Percentiles rank a stretch among this genome's conserved stretches.
Evolutionary conservation across 768 basidiomycete species (phyloP).

Genomic region (Basidioascus undulatus): DNA sequence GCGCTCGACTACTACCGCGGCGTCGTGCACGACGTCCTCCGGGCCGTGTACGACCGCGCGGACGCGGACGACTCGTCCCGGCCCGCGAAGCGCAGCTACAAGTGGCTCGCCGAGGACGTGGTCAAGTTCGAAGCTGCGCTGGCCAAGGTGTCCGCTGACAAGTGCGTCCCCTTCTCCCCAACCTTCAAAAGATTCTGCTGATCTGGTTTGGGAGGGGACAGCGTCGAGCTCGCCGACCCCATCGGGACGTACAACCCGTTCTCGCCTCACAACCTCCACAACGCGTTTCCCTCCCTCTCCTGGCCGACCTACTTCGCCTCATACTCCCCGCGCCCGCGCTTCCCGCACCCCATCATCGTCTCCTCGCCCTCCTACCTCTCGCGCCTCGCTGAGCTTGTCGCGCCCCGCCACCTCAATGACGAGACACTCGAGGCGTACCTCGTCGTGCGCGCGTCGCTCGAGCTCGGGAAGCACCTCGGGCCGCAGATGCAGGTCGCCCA

Average conservation of each 20-base stretch:
- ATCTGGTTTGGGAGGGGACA: conserved; percentile 24
- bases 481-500: conserved; percentile 53
- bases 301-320: conserved; percentile 69
- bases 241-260: conserved; percentile 71
- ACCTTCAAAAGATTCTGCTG: background rate
- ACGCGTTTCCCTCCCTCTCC: conserved; percentile 45
- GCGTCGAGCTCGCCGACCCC: conserved; percentile 47
- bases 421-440: conserved; percentile 72
- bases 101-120: conserved; percentile 41
- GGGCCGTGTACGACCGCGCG: conserved; percentile 29
- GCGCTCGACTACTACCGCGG: conserved; percentile 44
- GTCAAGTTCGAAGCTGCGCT: conserved; percentile 54
- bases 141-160: conserved; percentile 54
- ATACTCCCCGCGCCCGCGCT: conserved; percentile 54
- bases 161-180: conserved; percentile 24
- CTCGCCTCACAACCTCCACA: conserved; percentile 33
- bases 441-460: conserved; percentile 23
- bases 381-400: conserved; percentile 42
- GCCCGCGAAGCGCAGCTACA: conserved; percentile 18
- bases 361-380: conserved; percentile 54
- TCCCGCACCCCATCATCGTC: conserved; percentile 44
- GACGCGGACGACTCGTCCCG: conserved; percentile 16
- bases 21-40: conserved; percentile 42
- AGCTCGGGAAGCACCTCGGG: conserved; percentile 28
- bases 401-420: conserved; percentile 34